Conservation (phyloP, 2,329 filamentous ascomycete species). For the Shiraia bambusicola region DNA sequence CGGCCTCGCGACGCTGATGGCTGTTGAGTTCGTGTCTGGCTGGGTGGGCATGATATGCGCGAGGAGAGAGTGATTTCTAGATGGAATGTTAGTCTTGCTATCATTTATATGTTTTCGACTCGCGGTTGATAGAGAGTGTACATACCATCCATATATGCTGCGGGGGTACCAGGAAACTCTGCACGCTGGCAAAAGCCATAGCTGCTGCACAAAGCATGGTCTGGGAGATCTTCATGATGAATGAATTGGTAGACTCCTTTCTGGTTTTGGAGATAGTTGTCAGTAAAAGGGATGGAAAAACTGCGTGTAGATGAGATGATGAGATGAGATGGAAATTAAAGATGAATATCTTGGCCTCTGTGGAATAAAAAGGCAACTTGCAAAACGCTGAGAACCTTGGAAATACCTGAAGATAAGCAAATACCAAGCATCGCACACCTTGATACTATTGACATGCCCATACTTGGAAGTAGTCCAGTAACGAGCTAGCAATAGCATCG, state of each 20-base stretch:
- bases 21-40: conserved; percentile 19
- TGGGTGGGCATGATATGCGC: conserved; percentile 15
- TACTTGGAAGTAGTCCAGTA: conserved; percentile 6
- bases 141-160: conserved; percentile 26
- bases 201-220: conserved; percentile 20
- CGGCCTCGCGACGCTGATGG: background rate
- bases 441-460: conserved; percentile 1
- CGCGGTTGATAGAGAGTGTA: conserved; percentile 1
- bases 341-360: background rate
- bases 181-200: conserved; percentile 24
- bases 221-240: conserved; percentile 29
- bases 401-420: background rate
- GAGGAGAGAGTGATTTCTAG: conserved; percentile 15
- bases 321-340: background rate
- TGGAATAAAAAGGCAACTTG: background rate
- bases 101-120: background rate
- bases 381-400: too few species aligned
- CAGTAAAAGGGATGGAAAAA: too few species aligned
- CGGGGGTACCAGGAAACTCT: conserved; percentile 20
- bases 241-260: background rate
- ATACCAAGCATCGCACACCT: background rate
- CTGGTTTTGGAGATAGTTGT: too few species aligned
- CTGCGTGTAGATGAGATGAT: conserved; percentile 6
- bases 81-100: background rate
- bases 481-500: conserved; percentile 4